Base-by-base conservation (phyloP, 176 grass and related monocot species). In the Pontederia paniculata region DNA sequence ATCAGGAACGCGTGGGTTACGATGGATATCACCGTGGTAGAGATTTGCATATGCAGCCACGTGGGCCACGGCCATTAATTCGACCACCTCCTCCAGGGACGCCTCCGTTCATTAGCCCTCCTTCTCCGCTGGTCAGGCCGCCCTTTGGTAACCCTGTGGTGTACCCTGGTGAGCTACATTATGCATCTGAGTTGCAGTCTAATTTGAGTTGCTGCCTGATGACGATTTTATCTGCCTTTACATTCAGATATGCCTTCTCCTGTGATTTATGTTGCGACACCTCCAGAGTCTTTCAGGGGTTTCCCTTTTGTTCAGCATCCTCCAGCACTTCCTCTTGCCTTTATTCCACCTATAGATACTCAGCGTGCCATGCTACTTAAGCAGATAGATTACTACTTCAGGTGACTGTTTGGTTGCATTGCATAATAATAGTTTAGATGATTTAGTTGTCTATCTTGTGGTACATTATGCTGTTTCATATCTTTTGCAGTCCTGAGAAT, bases 351-450 rank as follows among this genome's bases (percentile, higher is more conserved):
- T 20, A 31, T 67, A 19, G 57, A 84, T 54, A 53, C 78, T 9
- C 63, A 67, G 21, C 71, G 64, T 21, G 59, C 47, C 57, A 78
- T 62, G 62, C 70, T 98, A 58, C 54, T 91, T 37, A 82, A 84
- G 17, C 93, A 98, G 74, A 88, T 98, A 57, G 80, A 98, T 60
- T 98, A 88, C 72, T 98, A 98, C 69, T 98, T 98, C 80, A 98
- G 93, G 93, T 98, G 10, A 8, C 50, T 62, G 53, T 21, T 42
- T 46, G 44, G 0, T 21, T 0, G 49, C 64, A 55, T 19, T 74
- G 42, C 44, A 55, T 48, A 50, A 31, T n/a, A 17, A 23, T 18
- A 59, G 46, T 44, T 51, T 64, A 13, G 2, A 54, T 55, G 52
- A 11, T 68, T 46, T 22, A 42, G 9, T 8, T 6, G 28, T 3